phyloP scores from a whole-genome alignment of 2,329 filamentous ascomycete genomes.

The Colletotrichum sp. region DNA sequence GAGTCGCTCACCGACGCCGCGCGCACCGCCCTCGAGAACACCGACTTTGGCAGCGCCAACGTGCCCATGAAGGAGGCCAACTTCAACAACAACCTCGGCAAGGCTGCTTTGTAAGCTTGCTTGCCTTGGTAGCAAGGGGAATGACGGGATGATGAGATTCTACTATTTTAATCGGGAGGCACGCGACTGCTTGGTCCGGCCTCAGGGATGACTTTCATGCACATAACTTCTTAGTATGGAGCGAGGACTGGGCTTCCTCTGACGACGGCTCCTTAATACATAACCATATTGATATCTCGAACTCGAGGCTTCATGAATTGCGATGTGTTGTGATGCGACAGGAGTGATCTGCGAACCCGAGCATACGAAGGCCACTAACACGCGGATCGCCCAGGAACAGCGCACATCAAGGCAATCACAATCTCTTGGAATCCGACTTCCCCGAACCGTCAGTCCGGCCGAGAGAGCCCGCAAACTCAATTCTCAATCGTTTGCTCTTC shows the following conservation, averaged over 20 bases:
- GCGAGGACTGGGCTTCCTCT: constrained; percentile 3
- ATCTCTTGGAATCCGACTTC: not conserved
- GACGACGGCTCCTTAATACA: constrained; percentile 2
- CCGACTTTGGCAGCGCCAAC: constrained; percentile 43
- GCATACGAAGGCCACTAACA: not conserved
- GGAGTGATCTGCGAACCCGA: not conserved
- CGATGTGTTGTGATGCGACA: not conserved
- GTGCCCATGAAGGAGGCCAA: constrained; percentile 38
- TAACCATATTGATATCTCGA: not conserved
- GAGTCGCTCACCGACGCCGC: constrained; percentile 38
- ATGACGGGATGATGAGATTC: not conserved
- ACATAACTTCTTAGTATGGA: not conserved
- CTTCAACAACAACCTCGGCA: constrained; percentile 20
- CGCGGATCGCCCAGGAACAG: not conserved
- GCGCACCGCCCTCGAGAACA: constrained; percentile 35
- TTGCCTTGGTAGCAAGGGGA: not conserved
- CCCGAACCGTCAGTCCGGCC: not conserved
- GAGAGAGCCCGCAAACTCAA: not conserved
- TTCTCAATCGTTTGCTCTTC: not conserved
- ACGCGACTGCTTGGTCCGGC: not conserved
- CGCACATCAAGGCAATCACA: not conserved
- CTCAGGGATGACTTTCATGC: constrained; percentile 6
- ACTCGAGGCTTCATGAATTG: not conserved
- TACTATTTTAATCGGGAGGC: constrained; percentile 9
- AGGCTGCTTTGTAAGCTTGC: constrained; percentile 4